Base-by-base conservation (phyloP, 805 yeast genomes). In the Danielozyma ontarioensis region DNA sequence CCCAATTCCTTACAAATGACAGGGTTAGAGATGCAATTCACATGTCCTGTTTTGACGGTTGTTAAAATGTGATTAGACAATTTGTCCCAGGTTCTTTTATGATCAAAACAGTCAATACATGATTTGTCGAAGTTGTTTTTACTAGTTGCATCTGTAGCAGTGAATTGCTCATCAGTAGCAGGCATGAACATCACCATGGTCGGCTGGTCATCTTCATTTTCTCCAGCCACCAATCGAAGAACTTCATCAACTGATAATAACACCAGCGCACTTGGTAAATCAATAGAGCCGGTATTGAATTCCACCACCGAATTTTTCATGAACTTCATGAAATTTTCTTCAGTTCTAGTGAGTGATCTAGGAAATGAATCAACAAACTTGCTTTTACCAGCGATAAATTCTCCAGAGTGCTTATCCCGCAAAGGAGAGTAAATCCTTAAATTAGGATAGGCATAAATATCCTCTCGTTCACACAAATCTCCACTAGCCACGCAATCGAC, bases 401-500 rank as follows among this genome's bases (percentile, higher is more conserved):
- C 46, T 1, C 62, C 62, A 3, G 50, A 37, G 7, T 43, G 28
- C 10, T 33, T 34, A 27, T 60, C 56, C 14, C 55, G 75, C 16
- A 62, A 59, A 0, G 87, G 82, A 1, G 77, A 78, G 59, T 83
- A 89, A 6, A 90, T 64, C 34, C 82, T 66, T 25, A 90, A 58
- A 14, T 71, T 62, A 4, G 98, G 98, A 53, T 74, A 89, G n/a
- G 64, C 72, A 13, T 36, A 46, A 35, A 90, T 72, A 3, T 70
- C 68, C 56, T 85, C 84, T 16, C 78, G 63, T 6, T 59, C 65
- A 59, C 98, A 93, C 33, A 93, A 64, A 53, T 90, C 97, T 10
- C 95, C 96, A 50, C 81, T 73, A 29, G 76, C 85, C 6, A 83
- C 73, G 61, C 98, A 93, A 57, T 93, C 78, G 23, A 93, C 95